Percentiles rank a stretch among this genome's conserved stretches.
Conservation (phyloP, 2,329 filamentous ascomycete genomes). For the Westerdykella aurantiaca region DNA sequence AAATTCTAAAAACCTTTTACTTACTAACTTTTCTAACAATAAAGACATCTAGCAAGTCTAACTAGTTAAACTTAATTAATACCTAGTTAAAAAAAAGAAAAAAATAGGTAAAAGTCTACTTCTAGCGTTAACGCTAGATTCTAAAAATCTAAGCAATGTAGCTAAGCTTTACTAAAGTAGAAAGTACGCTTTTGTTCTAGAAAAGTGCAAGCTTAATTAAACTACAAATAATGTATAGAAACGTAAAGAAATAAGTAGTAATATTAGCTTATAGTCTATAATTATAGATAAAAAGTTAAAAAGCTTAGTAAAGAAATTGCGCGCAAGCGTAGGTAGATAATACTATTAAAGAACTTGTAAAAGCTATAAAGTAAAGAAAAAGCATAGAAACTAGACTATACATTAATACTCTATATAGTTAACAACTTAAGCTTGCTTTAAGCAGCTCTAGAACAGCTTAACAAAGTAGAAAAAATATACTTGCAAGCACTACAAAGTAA, state of each 20-base stretch:
- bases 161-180: conserved; percentile 4
- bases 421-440: conserved; percentile 10
- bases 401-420: conserved; percentile 10
- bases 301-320: conserved; percentile 1
- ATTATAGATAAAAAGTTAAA: conserved; percentile 3
- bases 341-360: conserved; percentile 1
- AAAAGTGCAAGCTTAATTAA: conserved; percentile 4
- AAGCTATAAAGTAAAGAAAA: conserved; percentile 9
- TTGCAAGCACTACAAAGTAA: conserved; percentile 8
- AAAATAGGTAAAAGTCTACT: no score
- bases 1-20: background rate
- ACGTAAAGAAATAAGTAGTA: conserved; percentile 7
- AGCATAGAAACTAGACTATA: conserved; percentile 8
- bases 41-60: background rate
- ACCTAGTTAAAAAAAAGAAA: no score
- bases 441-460: background rate
- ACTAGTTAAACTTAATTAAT: background rate
- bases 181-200: conserved; percentile 6
- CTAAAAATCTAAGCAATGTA: conserved; percentile 2
- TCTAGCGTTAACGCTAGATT: no score
- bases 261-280: conserved; percentile 3
- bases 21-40: background rate
- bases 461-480: conserved; percentile 6
- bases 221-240: conserved; percentile 3
- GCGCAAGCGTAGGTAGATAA: background rate